Conservation (phyloP, 2,329 filamentous ascomycete genomes). For the Cordyceps javanica region DNA sequence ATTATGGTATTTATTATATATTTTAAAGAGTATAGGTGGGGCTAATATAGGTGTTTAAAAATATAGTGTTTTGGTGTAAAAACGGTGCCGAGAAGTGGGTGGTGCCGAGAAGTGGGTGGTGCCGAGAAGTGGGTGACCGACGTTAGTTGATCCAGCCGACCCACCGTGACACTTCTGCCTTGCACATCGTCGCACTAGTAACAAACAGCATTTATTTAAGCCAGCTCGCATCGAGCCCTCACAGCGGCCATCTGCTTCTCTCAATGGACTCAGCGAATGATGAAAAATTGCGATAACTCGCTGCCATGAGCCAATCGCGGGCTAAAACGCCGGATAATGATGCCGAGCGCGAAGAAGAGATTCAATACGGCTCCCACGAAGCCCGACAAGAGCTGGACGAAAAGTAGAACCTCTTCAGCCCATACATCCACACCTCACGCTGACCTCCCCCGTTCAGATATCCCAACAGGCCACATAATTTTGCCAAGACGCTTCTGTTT, state of each 20-base stretch:
- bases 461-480: conserved; percentile 76
- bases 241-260: neutral
- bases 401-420: conserved; percentile 26
- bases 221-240: neutral
- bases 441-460: conserved; percentile 51
- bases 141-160: neutral
- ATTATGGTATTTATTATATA: too few relatives aligned
- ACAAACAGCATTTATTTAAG: neutral
- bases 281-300: too few relatives aligned
- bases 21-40: too few relatives aligned
- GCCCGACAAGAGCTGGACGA: conserved; percentile 38
- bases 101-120: too few relatives aligned
- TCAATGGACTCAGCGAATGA: neutral
- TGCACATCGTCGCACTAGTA: neutral
- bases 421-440: neutral
- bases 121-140: too few relatives aligned
- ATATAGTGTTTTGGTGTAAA: too few relatives aligned
- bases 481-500: conserved; percentile 73
- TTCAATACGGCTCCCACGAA: conserved; percentile 40
- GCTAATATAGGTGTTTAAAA: too few relatives aligned
- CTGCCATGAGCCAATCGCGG: conserved; percentile 22
- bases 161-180: conserved; percentile 6
- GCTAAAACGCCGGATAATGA: conserved; percentile 26
- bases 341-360: conserved; percentile 44
- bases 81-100: too few relatives aligned